A percentile compares a stretch with the other conserved stretches of the same genome.
These are phyloP conservation scores for Chlamydomonas incerta DNA, from an alignment of 139 green algal species.

Conservation along the genomic window DNA sequence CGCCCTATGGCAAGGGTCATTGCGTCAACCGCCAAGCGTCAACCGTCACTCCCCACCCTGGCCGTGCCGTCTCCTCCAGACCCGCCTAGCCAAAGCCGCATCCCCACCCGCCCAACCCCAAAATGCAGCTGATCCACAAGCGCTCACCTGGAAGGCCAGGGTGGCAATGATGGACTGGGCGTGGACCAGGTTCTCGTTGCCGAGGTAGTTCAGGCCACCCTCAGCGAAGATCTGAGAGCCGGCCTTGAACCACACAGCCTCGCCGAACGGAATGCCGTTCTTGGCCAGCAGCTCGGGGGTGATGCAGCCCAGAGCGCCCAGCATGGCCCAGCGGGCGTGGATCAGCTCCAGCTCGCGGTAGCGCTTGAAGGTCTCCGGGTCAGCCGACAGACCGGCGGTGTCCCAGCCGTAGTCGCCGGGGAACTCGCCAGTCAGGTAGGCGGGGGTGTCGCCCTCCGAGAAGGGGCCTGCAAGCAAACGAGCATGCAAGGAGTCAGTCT, in stretches of 20 bases:
- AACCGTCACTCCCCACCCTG: too few relatives aligned
- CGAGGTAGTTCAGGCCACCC: slow-evolving; percentile 84
- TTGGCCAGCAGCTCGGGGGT: slow-evolving; percentile 64
- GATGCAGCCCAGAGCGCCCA: slow-evolving; percentile 88
- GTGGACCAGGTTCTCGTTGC: slow-evolving; percentile 84
- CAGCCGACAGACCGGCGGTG: slow-evolving; percentile 91
- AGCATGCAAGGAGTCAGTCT: neutral
- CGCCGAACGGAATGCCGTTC: slow-evolving; percentile 66
- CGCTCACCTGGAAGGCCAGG: slow-evolving; percentile 84
- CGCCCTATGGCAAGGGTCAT: neutral
- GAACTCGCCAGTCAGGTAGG: slow-evolving; percentile 90
- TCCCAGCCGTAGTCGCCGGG: slow-evolving; percentile 94
- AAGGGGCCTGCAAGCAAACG: slow-evolving; percentile 72
- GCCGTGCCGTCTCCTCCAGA: too few relatives aligned
- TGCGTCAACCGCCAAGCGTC: too few relatives aligned
- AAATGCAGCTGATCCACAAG: neutral
- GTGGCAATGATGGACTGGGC: slow-evolving; percentile 92
- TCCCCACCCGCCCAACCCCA: too few relatives aligned
- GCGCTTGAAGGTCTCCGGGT: slow-evolving; percentile 76
- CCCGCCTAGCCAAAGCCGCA: too few relatives aligned
- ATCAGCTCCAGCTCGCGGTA: slow-evolving; percentile 86
- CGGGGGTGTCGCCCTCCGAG: slow-evolving; percentile 73
- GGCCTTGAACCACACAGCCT: slow-evolving; percentile 93
- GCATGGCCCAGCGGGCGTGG: slow-evolving; percentile 98
- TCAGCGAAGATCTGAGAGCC: slow-evolving; percentile 82